These are phyloP conservation scores for Sclerotinia glacialis DNA, from an alignment of 2,329 filamentous ascomycete genomes.

Conservation along the genomic window DNA sequence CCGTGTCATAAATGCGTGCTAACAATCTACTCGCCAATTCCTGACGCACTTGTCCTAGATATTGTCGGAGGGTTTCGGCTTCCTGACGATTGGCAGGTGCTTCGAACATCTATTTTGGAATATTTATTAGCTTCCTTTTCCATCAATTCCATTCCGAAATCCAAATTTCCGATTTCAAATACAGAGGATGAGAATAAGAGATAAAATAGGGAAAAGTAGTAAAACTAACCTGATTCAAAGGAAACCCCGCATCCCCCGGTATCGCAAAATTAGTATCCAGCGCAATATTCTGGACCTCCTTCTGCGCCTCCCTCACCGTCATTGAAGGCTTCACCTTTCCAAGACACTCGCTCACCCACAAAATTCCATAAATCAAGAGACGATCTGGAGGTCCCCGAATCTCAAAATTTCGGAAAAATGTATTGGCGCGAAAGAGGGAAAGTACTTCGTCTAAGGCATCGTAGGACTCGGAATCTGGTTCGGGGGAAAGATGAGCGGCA, in stretches of 20 bases:
- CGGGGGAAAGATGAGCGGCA: conserved; percentile 53
- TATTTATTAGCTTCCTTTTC: background rate
- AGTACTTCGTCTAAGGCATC: conserved; percentile 95
- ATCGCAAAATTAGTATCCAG: conserved; percentile 91
- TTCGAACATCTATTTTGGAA: conserved; percentile 71
- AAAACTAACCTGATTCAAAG: conserved; percentile 75
- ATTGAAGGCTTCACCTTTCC: conserved; percentile 79
- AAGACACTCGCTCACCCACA: conserved; percentile 89
- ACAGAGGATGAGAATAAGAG: background rate
- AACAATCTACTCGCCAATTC: conserved; percentile 82
- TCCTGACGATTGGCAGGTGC: conserved; percentile 82
- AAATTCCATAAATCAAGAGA: conserved; percentile 92
- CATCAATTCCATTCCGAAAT: background rate
- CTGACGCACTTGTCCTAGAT: conserved; percentile 88
- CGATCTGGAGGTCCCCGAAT: conserved; percentile 95
- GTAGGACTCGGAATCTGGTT: conserved; percentile 89
- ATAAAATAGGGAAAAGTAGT: no score
- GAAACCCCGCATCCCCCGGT: conserved; percentile 88
- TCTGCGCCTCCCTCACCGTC: conserved; percentile 56
- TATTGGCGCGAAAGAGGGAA: conserved; percentile 92
- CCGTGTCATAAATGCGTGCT: conserved; percentile 79
- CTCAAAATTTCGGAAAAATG: conserved; percentile 99
- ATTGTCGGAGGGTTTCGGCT: conserved; percentile 83
- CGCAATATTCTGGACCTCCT: conserved; percentile 87
- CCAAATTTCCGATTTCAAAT: background rate